Evolutionary conservation across 345 rosid species (phyloP).

Genomic region (Raphanus sativus): DNA sequence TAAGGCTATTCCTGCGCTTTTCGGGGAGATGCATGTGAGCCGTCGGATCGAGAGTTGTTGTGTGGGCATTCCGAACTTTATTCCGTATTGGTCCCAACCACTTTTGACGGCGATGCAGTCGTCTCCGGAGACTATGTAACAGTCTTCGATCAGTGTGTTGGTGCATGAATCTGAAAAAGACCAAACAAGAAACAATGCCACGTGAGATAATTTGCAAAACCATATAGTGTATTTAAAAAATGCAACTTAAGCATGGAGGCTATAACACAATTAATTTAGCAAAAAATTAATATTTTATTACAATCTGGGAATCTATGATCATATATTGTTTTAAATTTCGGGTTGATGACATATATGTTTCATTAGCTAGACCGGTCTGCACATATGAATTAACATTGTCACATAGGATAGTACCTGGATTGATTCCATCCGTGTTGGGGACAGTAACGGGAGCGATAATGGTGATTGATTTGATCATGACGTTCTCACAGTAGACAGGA

Average conservation of each 20-base stretch:
- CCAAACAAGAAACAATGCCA: slow-evolving; percentile 1
- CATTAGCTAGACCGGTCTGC: not conserved
- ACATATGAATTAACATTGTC: not conserved
- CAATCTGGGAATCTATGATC: not conserved
- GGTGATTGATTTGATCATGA: slow-evolving; percentile 56
- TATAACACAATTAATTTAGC: not conserved
- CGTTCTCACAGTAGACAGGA: slow-evolving; percentile 59
- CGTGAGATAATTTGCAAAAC: not conserved
- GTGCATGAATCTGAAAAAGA: slow-evolving; percentile 67
- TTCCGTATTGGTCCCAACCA: slow-evolving; percentile 79
- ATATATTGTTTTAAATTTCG: not conserved
- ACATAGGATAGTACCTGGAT: slow-evolving; percentile 54
- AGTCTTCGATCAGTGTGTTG: slow-evolving; percentile 58
- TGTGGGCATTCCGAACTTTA: slow-evolving; percentile 52
- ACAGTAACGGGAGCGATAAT: slow-evolving; percentile 63
- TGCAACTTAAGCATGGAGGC: not conserved
- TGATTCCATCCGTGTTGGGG: slow-evolving; percentile 86
- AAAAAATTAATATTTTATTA: no score
- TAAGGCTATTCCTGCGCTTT: slow-evolving; percentile 72
- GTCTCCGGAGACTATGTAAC: slow-evolving; percentile 66
- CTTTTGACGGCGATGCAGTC: slow-evolving; percentile 82
- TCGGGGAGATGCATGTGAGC: slow-evolving; percentile 74
- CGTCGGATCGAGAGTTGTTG: slow-evolving; percentile 53
- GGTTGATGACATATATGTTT: not conserved
- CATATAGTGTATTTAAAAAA: no score